Evolutionary conservation across 108 stramenopile species (phyloP), one percentile per base, ranked within the genome.

Genomic region (Hondaea fermentalgiana): DNA sequence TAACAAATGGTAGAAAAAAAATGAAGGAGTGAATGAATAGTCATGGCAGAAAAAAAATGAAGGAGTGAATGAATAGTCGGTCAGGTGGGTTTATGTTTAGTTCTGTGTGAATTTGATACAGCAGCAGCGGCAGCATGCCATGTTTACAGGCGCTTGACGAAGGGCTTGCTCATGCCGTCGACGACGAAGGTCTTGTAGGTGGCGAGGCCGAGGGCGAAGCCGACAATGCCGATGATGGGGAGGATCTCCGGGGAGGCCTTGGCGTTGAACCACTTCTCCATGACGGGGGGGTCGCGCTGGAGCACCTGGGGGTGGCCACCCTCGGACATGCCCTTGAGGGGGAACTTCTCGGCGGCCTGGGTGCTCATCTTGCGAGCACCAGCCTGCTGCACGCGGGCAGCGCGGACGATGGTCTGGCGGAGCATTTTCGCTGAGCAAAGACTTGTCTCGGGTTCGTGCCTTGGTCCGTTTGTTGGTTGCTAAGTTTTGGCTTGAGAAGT

Each of bases 121-220:
- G 64, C 64, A 69, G 17, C 35, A 28, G 25, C 10, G 25, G 64
- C 64, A 23, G 1, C 19, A 3, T 59, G 21, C 19, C 64, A 23
- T 23, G 8, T 42, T 69, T 69, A 69, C 35, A 69, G 64, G 64
- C 64, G 64, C 76, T 83, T 47, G 49, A 53, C 51, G 76, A 83
- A 83, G 45, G 76, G 76, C 76, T 83, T 83, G 76, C 23, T 53
- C 51, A 53, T 53, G 76, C 76, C 76, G 51, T 83, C 76, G 3
- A 83, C 76, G 76, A 83, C 51, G 23, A 83, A 53, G 76, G 49
- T 53, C 76, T 83, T 83, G 76, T 83, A 83, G 76, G 76, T 83
- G 76, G 49, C 45, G 51, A 83, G 76, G 76, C 76, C 45, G 76
- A 47, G 6, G 51, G 76, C 76, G 51, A 83, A 53, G 76, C 76